Conservation (phyloP, 257 asterid genomes). For the Petunia secreta region DNA sequence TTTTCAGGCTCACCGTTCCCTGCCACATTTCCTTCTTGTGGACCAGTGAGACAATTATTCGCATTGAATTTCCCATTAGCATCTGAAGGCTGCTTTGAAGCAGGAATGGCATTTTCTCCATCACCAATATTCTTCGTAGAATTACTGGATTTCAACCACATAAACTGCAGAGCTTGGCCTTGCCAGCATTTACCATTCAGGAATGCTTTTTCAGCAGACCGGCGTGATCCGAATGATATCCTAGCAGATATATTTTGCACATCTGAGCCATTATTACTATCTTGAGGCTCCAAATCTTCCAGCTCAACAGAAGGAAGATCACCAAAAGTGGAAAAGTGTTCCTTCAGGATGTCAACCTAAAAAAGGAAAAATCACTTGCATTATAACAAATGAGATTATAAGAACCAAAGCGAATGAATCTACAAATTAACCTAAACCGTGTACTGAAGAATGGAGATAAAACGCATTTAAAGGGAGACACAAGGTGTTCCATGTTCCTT, state of each 20-base stretch:
- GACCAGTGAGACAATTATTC: constrained; percentile 20
- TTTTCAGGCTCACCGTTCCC: constrained; percentile 44
- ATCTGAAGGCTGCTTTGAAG: constrained; percentile 30
- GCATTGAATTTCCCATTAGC: constrained; percentile 32
- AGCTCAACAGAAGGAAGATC: constrained; percentile 76
- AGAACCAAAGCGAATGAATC: constrained; percentile 7
- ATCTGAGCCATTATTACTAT: constrained; percentile 43
- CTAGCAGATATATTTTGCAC: constrained; percentile 51
- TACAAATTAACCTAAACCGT: constrained; percentile 1
- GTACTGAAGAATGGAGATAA: constrained; percentile 14
- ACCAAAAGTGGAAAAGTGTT: constrained; percentile 80
- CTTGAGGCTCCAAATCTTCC: constrained; percentile 55
- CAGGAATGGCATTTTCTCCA: constrained; percentile 34
- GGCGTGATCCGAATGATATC: constrained; percentile 70
- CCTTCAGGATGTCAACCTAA: constrained; percentile 75
- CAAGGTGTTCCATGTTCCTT: not conserved
- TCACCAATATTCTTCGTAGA: constrained; percentile 32
- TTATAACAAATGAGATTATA: not conserved
- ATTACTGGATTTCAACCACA: constrained; percentile 53
- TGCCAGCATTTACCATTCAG: constrained; percentile 80
- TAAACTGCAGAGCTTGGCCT: constrained; percentile 70
- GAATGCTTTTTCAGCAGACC: constrained; percentile 88
- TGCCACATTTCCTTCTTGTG: constrained; percentile 29
- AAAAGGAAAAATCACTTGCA: constrained; percentile 20
- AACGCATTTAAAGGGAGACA: not conserved